Base-by-base conservation (phyloP, 768 basidiomycete genomes). In the Mycena albidolilacea region DNA sequence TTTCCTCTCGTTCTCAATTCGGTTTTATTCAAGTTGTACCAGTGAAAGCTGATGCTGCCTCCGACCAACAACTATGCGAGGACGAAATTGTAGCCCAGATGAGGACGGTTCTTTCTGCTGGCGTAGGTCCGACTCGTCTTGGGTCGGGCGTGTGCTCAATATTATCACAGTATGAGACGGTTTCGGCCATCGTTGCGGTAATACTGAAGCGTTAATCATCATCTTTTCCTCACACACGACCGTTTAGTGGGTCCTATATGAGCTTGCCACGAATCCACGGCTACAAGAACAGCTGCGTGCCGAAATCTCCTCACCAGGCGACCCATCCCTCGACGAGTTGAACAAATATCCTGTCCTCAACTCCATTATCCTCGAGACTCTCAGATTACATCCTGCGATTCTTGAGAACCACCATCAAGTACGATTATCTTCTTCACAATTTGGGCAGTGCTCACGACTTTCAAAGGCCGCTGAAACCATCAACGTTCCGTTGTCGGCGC, bases 371-470 rank as follows among this genome's bases (percentile, higher is more conserved):
- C 88, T 88, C 75, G 91, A 92, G 79, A 88, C 88, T 4, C 81
- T 93, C 19, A 87, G 92, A 38, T 78, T 92, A 58, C 90, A 92
- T 75, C 88, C 91, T 19, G 85, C 91, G 1, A 86, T 93, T 43
- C 77, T 90, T 38, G 91, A 92, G 78, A 91, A 92, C 74, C 89
- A 92, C 76, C 91, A 93, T 68, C 88, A 90, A 81, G 90, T 87
- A 48, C 62, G 74, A 77, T 46, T 38, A 37, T 55, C 21, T 12
- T 50, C 21, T 23, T 50, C 60, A 11, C 57, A 7, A 55, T 21
- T 64, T 41, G 38, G 6, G 55, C 38, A 19, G 39, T 38, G 41
- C 72, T 78, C 23, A 79, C 12, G 30, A n/a, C 14, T 61, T 30
- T 12, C 14, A 0, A 38, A 90, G 89, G 87, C 91, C 23, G 82